Base-by-base conservation (phyloP, 306 rosid genomes). In the Amphicarpaea edgeworthii region DNA sequence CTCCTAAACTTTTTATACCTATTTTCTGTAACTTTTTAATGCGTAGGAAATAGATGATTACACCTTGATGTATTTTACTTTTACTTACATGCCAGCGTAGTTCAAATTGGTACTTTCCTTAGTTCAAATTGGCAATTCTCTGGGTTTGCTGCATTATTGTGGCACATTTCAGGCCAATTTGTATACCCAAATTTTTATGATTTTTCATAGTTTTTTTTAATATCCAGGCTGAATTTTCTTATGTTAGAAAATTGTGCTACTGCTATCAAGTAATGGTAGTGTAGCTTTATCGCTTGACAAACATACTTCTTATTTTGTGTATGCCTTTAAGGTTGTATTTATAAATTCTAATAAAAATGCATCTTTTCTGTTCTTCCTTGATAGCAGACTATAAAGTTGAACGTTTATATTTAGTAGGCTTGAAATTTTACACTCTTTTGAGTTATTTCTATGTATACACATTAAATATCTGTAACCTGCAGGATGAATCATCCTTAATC, bases 401-500 rank as follows among this genome's bases (percentile, higher is more conserved):
- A 57, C 40, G 21, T 20, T 67, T 8, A 58, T 70, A 64, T 63
- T 15, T 12, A 71, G 38, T 70, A 61, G 16, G 41, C 32, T 34
- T 46, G 73, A 28, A 28, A 28, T 65, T 67, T 16, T 32, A 49
- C 46, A 5, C 68, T 41, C 59, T 60, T 30, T 50, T n/a, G 24
- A 71, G 70, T 78, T 78, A 60, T 68, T 80, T 80, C 14, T 60
- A 7, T 9, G 37, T 70, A 3, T 73, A 23, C 83, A 78, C 45
- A 54, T 26, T 54, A 23, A 69, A 37, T 37, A 62, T 84, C 61
- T 74, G 15, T 47, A 79, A 79, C 85, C 53, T 71, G 60, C 84
- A 95, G 98, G 98, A 95, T 81, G 97, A 84, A 38, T 86, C 91
- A 57, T 84, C 96, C 64, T 83, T 95, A 89, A 89, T 87, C 88